Evolutionary conservation across 1,284 basidiomycete species (phyloP).

Genomic region (Laetiporus sulphureus): DNA sequence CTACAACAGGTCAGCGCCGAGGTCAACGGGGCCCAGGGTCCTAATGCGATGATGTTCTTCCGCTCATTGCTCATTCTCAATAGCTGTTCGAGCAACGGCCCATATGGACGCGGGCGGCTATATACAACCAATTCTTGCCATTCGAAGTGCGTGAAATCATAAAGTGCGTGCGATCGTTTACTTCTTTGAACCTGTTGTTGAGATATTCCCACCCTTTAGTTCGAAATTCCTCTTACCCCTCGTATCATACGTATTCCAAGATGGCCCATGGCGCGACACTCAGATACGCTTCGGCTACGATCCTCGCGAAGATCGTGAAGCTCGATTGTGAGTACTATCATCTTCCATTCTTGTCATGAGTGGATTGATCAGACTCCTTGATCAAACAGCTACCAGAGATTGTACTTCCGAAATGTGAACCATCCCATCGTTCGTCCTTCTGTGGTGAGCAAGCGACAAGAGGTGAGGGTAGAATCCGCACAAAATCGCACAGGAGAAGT

Average conservation of each 20-base stretch:
- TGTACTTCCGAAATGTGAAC: constrained; percentile 80
- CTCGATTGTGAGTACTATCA: constrained; percentile 58
- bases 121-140: constrained; percentile 78
- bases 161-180: constrained; percentile 42
- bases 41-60: neutral
- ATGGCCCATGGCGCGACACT: constrained; percentile 92
- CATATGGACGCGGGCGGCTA: constrained; percentile 81
- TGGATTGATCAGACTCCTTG: constrained; percentile 9
- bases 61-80: neutral
- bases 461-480: constrained; percentile 28
- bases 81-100: constrained; percentile 72
- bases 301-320: constrained; percentile 64
- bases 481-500: constrained; percentile 20
- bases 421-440: constrained; percentile 72
- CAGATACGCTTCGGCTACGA: constrained; percentile 88
- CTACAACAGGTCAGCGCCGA: constrained; percentile 55
- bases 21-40: no score
- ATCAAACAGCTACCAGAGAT: constrained; percentile 63
- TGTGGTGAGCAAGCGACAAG: constrained; percentile 60
- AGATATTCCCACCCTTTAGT: constrained; percentile 28
- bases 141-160: constrained; percentile 62
- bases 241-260: constrained; percentile 83
- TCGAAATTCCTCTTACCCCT: constrained; percentile 67
- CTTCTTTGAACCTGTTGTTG: constrained; percentile 1
- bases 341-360: neutral